phyloP scores from a whole-genome alignment of 345 rosid species.

The Passiflora organensis region DNA sequence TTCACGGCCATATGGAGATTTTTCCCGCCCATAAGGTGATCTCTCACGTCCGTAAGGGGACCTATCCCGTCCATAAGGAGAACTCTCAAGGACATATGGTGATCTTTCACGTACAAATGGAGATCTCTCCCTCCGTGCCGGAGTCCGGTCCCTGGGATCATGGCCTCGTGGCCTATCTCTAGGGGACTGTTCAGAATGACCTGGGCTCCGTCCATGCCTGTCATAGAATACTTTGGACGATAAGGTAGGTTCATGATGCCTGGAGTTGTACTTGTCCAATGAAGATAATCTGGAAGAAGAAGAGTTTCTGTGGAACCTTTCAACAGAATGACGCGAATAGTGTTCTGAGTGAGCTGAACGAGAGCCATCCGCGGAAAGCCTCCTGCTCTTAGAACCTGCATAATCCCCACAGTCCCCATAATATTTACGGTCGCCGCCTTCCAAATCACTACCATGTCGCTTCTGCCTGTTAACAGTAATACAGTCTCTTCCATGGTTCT shows the following conservation, averaged over 20 bases:
- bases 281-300: conserved; percentile 55
- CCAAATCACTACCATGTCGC: conserved; percentile 70
- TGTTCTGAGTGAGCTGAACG: conserved; percentile 57
- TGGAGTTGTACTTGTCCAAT: conserved; percentile 60
- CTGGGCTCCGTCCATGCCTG: conserved; percentile 75
- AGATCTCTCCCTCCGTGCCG: conserved; percentile 51
- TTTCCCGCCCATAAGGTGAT: conserved; percentile 21
- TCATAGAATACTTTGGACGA: conserved; percentile 68
- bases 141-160: conserved; percentile 68
- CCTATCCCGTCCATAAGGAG: conserved; percentile 12
- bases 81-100: conserved; percentile 12
- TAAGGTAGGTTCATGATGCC: conserved; percentile 62
- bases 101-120: conserved; percentile 17
- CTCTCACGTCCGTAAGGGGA: conserved; percentile 38
- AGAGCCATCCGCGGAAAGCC: conserved; percentile 59
- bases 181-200: conserved; percentile 67
- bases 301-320: conserved; percentile 56
- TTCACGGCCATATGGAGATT: conserved; percentile 15
- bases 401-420: conserved; percentile 56
- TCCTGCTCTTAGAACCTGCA: conserved; percentile 66
- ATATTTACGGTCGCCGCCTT: conserved; percentile 60
- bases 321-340: conserved; percentile 57
- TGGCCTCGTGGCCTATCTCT: conserved; percentile 56
- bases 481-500: conserved; percentile 60
- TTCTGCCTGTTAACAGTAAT: conserved; percentile 55